Evolutionary conservation across 768 basidiomycete genomes (phyloP), one percentile per base, ranked within the genome.

Genomic region (Guyanaporus albipodus): DNA sequence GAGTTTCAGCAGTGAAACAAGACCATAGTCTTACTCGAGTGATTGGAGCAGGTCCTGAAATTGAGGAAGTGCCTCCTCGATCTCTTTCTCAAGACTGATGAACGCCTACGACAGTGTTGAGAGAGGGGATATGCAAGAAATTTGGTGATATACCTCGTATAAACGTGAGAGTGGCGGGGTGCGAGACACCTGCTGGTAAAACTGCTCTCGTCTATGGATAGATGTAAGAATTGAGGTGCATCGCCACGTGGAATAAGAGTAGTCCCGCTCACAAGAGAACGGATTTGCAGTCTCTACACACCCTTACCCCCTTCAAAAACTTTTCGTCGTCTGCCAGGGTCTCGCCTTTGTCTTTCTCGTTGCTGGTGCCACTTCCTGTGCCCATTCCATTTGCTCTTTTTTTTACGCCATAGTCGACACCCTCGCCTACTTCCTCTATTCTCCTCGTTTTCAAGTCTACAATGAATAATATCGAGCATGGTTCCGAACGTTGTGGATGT

Each of bases 261-360:
- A 42, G 24, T 21, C 73, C n/a, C 22, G 73, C 90, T 63, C 56
- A 93, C 91, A 84, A 68, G 29, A 97, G 77, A 15, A 83, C 75
- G 8, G 84, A 81, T 58, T 87, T 78, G 67, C 96, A 99, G 15
- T 82, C 76, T 37, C 83, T 73, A 65, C 96, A 99, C 48, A 92
- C 81, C 58, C 96, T 72, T 6, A 98, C 85, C 2, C 92, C 93
- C 52, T 84, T 89, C 48, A 94, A 67, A 59, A 94, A 91, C 61
- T 90, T 89, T 42, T 92, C 85, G 22, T 88, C 85, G 21, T 84
- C 81, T 34, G 70, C 70, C 66, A 61, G 34, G 50, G 66, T 71
- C 40, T 77, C 54, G 17, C 47, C 72, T 44, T 75, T 54, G 4
- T 49, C 73, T 39, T 66, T 70, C 17, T 59, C 62, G 40, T 69